Conservation (phyloP, 108 stramenopile species). For the Fistulifera pelliculosa region DNA sequence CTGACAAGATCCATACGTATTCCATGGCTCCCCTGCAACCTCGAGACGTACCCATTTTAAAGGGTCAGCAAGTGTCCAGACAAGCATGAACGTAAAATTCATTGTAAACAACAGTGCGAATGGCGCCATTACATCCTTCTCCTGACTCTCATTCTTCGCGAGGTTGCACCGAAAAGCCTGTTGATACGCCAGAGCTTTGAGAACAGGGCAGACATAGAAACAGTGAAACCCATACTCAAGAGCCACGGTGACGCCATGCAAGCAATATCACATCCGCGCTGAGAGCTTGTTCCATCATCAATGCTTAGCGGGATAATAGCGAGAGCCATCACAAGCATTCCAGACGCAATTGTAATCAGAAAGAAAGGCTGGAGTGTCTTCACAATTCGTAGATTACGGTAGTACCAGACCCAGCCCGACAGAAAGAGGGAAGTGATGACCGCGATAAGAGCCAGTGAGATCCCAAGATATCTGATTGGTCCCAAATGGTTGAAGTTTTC, state of each 20-base stretch:
- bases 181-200: constrained; percentile 52
- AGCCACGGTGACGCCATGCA: constrained; percentile 41
- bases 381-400: constrained; percentile 18
- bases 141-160: constrained; percentile 17
- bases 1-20: constrained; percentile 3
- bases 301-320: constrained; percentile 18
- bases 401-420: constrained; percentile 10
- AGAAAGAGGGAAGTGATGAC: constrained; percentile 4
- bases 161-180: constrained; percentile 11
- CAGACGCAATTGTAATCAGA: constrained; percentile 23
- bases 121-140: constrained; percentile 25
- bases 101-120: constrained; percentile 19
- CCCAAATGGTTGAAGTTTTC: constrained; percentile 15
- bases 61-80: constrained; percentile 21
- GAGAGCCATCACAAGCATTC: constrained; percentile 29
- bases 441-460: constrained; percentile 4
- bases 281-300: constrained; percentile 12
- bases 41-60: constrained; percentile 12
- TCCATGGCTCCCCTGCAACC: constrained; percentile 12
- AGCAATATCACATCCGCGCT: constrained; percentile 9
- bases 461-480: constrained; percentile 7
- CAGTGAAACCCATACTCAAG: constrained; percentile 33
- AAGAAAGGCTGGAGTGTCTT: constrained; percentile 32
- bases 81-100: constrained; percentile 17
- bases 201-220: constrained; percentile 37